Conservation (phyloP, 179 eudicot genomes). For the Silene noctiflora region DNA sequence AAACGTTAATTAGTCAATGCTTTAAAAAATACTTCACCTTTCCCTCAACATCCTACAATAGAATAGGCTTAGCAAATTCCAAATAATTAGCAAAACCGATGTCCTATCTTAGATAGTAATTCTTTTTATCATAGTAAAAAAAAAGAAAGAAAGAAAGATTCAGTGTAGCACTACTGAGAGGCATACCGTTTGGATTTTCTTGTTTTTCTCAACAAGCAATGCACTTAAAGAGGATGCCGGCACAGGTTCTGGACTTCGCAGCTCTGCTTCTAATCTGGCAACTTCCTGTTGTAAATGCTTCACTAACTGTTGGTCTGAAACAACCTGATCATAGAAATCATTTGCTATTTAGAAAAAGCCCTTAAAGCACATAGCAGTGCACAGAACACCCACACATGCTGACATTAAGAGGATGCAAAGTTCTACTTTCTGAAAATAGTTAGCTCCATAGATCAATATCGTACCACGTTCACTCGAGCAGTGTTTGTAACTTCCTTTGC, state of each 20-base stretch:
- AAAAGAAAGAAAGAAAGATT: not conserved
- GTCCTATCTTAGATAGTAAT: not conserved
- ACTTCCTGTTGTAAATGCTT: conserved; percentile 86
- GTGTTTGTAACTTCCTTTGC: conserved; percentile 95
- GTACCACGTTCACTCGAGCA: conserved; percentile 91
- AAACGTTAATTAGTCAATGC: conserved; percentile 6
- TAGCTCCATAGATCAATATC: conserved; percentile 7
- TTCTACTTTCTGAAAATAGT: not conserved
- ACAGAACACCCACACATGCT: not conserved
- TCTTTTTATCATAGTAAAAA: not conserved
- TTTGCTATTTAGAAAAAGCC: conserved; percentile 3
- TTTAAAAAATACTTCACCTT: not conserved
- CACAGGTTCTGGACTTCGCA: conserved; percentile 75
- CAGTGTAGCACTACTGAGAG: not conserved
- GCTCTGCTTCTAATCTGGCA: conserved; percentile 90
- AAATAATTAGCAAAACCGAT: not conserved
- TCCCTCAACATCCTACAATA: not conserved
- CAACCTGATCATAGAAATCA: conserved; percentile 51
- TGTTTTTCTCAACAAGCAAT: conserved; percentile 64
- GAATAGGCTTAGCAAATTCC: not conserved
- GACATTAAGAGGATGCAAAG: not conserved
- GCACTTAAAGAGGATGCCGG: conserved; percentile 49
- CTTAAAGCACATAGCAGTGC: not conserved
- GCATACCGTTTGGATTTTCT: conserved; percentile 77
- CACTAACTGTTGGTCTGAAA: conserved; percentile 73